These are phyloP conservation scores for Acidomyces sp. DNA, from an alignment of 495 filamentous ascomycete genomes.

Conservation along the genomic window DNA sequence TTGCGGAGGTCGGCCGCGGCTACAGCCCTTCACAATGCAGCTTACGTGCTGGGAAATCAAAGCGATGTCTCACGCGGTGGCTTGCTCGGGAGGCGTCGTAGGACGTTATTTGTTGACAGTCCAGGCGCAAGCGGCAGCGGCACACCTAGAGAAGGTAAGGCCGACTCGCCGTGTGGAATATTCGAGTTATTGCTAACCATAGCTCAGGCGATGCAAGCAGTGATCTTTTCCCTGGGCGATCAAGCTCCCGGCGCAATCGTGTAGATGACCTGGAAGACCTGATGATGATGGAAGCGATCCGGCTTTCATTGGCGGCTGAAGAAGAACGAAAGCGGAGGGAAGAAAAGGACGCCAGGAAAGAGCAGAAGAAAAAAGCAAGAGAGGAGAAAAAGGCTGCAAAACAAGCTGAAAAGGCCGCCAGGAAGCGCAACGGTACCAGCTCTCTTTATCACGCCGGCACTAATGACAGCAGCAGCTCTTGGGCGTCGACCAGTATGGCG, in stretches of 20 bases:
- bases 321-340: slow-evolving; percentile 74
- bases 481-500: slow-evolving; percentile 11
- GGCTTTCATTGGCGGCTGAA: slow-evolving; percentile 75
- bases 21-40: slow-evolving; percentile 87
- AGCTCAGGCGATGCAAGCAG: slow-evolving; percentile 33
- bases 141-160: slow-evolving; percentile 23
- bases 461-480: slow-evolving; percentile 20
- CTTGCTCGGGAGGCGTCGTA: slow-evolving; percentile 27
- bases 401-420: slow-evolving; percentile 56
- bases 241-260: slow-evolving; percentile 48
- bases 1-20: slow-evolving; percentile 82
- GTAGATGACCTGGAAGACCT: slow-evolving; percentile 89
- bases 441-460: slow-evolving; percentile 10
- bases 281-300: slow-evolving; percentile 96
- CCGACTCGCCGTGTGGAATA: too few species aligned
- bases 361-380: slow-evolving; percentile 71
- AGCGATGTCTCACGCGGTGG: slow-evolving; percentile 33
- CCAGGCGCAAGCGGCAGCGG: slow-evolving; percentile 27
- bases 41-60: slow-evolving; percentile 72
- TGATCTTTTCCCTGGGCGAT: slow-evolving; percentile 38
- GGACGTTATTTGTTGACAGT: slow-evolving; percentile 30
- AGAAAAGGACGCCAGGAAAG: slow-evolving; percentile 68
- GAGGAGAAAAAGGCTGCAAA: slow-evolving; percentile 61
- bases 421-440: slow-evolving; percentile 36
- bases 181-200: slow-evolving; percentile 25